Evolutionary conservation across 2,329 filamentous ascomycete species (phyloP).

Genomic region (Aspergillus bombycis): DNA sequence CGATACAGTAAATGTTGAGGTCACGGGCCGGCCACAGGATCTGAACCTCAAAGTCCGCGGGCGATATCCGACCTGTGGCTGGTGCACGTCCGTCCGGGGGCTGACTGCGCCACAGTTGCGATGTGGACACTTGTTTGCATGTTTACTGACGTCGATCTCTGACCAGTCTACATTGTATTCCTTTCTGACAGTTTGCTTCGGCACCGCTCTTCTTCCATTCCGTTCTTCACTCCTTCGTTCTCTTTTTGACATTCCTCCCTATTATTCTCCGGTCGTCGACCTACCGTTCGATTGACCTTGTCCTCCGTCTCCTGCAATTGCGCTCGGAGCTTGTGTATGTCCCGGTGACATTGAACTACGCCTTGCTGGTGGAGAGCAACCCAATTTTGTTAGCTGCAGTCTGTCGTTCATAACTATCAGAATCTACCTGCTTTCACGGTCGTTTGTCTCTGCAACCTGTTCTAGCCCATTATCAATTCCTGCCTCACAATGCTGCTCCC

Average conservation of each 20-base stretch:
- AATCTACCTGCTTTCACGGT: slow-evolving; percentile 11
- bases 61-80: slow-evolving; percentile 20
- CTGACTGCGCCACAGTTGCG: slow-evolving; percentile 22
- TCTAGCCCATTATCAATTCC: slow-evolving; percentile 1
- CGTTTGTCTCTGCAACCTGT: slow-evolving; percentile 1
- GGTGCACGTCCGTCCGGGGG: neutral
- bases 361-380: slow-evolving; percentile 6
- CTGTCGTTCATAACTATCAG: slow-evolving; percentile 20
- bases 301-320: slow-evolving; percentile 11
- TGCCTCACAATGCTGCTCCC: slow-evolving; percentile 35
- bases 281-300: neutral
- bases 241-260: slow-evolving; percentile 8
- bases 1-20: neutral
- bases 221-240: slow-evolving; percentile 15
- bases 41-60: neutral
- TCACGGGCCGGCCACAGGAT: slow-evolving; percentile 3
- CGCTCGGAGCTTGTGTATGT: slow-evolving; percentile 55
- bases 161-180: neutral
- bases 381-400: slow-evolving; percentile 21
- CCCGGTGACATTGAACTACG: slow-evolving; percentile 27
- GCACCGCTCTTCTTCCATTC: slow-evolving; percentile 12
- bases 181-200: slow-evolving; percentile 2
- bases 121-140: slow-evolving; percentile 30
- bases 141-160: slow-evolving; percentile 14
- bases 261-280: slow-evolving; percentile 4